Conservation (phyloP, 495 filamentous ascomycete species). For the Neurospora sp. region DNA sequence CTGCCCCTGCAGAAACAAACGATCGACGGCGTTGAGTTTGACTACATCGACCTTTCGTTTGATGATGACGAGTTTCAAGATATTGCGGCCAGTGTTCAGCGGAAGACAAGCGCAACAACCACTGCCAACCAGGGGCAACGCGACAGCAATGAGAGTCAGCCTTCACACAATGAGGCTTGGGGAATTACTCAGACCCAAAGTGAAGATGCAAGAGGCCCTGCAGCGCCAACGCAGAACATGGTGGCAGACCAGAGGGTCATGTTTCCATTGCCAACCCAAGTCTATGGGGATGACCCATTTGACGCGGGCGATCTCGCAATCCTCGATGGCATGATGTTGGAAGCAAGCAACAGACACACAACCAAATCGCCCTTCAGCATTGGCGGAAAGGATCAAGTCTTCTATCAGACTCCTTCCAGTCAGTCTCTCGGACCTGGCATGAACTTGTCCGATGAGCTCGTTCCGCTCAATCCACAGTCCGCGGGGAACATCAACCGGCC, state of each 20-base stretch:
- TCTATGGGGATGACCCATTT: neutral
- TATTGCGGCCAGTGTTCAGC: neutral
- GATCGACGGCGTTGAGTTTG: conserved; percentile 15
- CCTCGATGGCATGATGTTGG: neutral
- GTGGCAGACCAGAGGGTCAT: neutral
- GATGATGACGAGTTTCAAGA: conserved; percentile 6
- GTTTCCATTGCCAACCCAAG: neutral
- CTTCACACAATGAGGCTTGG: neutral
- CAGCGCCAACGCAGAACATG: neutral
- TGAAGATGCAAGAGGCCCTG: neutral
- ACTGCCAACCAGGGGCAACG: neutral
- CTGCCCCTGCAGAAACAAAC: neutral
- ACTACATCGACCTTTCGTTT: conserved; percentile 28
- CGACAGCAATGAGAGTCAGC: neutral
- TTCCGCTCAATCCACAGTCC: neutral
- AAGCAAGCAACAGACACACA: neutral
- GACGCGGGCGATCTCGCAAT: neutral
- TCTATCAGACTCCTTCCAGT: neutral
- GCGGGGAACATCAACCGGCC: neutral
- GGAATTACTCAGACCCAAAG: neutral
- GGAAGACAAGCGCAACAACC: neutral
- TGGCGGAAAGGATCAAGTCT: neutral
- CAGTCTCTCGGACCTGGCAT: neutral
- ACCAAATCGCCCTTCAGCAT: neutral
- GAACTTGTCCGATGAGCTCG: neutral